Percentiles rank a stretch among this genome's conserved stretches.
Evolutionary conservation across 2,329 filamentous ascomycete genomes (phyloP).

Genomic region (Aspergillus viridinutans): DNA sequence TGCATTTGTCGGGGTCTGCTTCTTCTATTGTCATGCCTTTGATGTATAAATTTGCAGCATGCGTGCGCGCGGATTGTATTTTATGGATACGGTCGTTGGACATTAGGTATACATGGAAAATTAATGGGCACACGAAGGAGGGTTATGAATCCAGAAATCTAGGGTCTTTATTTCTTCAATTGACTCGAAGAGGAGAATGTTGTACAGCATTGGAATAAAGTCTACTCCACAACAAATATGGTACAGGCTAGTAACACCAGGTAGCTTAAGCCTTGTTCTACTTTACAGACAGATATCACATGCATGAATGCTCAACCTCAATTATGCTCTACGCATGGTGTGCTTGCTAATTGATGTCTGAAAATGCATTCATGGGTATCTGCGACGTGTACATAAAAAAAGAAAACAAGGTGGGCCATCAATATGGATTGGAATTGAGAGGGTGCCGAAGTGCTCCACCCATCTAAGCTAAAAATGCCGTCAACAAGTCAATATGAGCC

Average conservation of each 20-base stretch:
- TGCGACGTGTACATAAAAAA: constrained; percentile 32
- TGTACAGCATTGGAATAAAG: not conserved
- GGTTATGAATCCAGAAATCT: not conserved
- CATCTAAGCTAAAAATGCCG: constrained; percentile 33
- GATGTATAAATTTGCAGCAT: not conserved
- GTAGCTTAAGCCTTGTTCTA: not conserved
- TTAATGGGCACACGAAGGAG: not conserved
- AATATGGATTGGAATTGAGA: constrained; percentile 27
- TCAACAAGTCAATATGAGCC: constrained; percentile 26
- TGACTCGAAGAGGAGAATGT: not conserved
- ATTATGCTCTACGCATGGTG: constrained; percentile 18
- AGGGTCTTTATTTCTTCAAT: not conserved
- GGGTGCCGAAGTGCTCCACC: constrained; percentile 23
- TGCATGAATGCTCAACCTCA: constrained; percentile 25
- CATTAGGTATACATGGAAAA: not conserved
- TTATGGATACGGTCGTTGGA: not conserved
- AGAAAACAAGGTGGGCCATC: constrained; percentile 11
- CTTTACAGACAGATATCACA: constrained; percentile 16
- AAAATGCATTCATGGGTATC: constrained; percentile 42
- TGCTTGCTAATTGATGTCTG: constrained; percentile 15
- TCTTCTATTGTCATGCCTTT: constrained; percentile 1
- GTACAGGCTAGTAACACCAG: not conserved
- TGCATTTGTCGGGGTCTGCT: constrained; percentile 12
- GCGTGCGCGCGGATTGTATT: constrained; percentile 2
- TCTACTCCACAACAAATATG: not conserved